phyloP scores from a whole-genome alignment of 139 green algal species.

The Pseudopediastrum boryanum region DNA sequence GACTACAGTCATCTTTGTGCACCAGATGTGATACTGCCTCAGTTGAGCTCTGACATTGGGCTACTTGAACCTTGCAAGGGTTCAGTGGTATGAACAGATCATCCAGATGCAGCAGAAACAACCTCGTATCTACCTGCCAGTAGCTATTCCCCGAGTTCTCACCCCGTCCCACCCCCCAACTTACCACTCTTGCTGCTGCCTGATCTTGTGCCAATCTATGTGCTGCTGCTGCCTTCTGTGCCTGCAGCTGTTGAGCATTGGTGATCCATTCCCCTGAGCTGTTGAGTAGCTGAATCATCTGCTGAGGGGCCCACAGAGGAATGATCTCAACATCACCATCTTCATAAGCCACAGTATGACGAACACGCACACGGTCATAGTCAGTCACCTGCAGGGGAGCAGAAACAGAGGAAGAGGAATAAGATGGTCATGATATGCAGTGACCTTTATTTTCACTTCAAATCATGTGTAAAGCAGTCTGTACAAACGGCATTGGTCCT shows the following conservation, averaged over 20 bases:
- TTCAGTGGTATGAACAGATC: too few species aligned
- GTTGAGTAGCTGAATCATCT: conserved; percentile 28
- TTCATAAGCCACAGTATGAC: conserved; percentile 81
- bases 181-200: background rate
- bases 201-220: background rate
- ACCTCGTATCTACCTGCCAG: too few species aligned
- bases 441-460: too few species aligned
- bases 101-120: too few species aligned
- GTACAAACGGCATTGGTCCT: too few species aligned
- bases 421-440: too few species aligned
- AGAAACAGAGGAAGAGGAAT: background rate
- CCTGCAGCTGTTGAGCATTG: conserved; percentile 15
- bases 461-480: too few species aligned
- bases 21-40: too few species aligned
- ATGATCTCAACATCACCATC: conserved; percentile 82
- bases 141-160: too few species aligned
- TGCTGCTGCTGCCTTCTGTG: background rate
- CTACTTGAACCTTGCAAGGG: background rate
- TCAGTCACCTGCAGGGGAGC: conserved; percentile 40
- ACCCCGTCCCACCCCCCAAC: too few species aligned
- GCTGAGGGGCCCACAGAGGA: conserved; percentile 58
- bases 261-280: conserved; percentile 24
- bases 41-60: background rate
- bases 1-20: too few species aligned
- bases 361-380: conserved; percentile 66